Conservation (phyloP, 2,329 filamentous ascomycete genomes). For the Arachnomyces sp. region DNA sequence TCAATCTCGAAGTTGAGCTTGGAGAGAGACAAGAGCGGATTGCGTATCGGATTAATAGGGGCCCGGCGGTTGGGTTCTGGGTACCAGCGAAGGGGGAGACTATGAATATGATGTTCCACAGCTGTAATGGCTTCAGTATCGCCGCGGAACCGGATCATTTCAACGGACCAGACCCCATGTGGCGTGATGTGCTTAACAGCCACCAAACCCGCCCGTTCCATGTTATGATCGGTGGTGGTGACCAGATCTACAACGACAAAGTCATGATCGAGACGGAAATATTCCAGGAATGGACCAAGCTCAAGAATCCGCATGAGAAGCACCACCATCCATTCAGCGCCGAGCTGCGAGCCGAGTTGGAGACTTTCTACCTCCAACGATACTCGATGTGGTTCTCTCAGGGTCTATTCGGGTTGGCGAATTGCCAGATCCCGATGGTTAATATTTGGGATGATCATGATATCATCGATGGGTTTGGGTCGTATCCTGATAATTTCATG, state of each 20-base stretch:
- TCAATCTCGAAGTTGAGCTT: slow-evolving; percentile 89
- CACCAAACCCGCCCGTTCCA: slow-evolving; percentile 92
- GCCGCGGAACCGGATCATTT: slow-evolving; percentile 70
- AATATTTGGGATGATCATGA: slow-evolving; percentile 98
- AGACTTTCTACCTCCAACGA: slow-evolving; percentile 76
- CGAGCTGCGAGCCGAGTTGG: slow-evolving; percentile 81
- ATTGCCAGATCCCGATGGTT: slow-evolving; percentile 92
- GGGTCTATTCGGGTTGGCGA: slow-evolving; percentile 85
- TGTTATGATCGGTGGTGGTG: slow-evolving; percentile 94
- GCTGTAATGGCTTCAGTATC: slow-evolving; percentile 89
- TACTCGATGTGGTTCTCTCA: slow-evolving; percentile 96
- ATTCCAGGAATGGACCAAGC: slow-evolving; percentile 77
- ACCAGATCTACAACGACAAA: slow-evolving; percentile 92
- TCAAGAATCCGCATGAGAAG: slow-evolving; percentile 72
- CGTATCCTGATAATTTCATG: slow-evolving; percentile 89
- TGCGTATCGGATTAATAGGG: slow-evolving; percentile 90
- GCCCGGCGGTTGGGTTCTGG: slow-evolving; percentile 87
- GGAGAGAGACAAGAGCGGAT: slow-evolving; percentile 69
- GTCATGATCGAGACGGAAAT: slow-evolving; percentile 65
- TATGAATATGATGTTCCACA: slow-evolving; percentile 99
- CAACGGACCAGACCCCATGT: slow-evolving; percentile 89
- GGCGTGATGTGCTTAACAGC: slow-evolving; percentile 88
- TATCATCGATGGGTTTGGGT: slow-evolving; percentile 85
- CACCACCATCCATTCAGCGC: slow-evolving; percentile 66
- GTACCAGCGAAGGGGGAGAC: slow-evolving; percentile 73